These are phyloP conservation scores for Penicillium egyptiacum DNA, from an alignment of 495 filamentous ascomycete species.

Conservation along the genomic window DNA sequence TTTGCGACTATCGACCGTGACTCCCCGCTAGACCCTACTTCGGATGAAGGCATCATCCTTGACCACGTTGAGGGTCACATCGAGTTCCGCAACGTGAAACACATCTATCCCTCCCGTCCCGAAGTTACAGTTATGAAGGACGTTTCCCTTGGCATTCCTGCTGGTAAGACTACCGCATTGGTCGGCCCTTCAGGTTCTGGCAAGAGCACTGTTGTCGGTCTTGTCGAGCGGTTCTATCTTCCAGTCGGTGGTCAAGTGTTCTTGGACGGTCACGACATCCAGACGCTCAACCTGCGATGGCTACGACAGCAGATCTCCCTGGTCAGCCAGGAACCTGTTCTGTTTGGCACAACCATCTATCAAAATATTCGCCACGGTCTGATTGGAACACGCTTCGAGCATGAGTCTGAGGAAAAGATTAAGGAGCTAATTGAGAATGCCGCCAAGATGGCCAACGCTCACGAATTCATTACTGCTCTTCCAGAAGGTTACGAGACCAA, in stretches of 20 bases:
- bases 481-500: slow-evolving; percentile 92
- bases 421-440: slow-evolving; percentile 72
- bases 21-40: slow-evolving; percentile 83
- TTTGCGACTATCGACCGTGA: slow-evolving; percentile 85
- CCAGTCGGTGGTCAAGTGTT: slow-evolving; percentile 77
- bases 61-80: slow-evolving; percentile 73
- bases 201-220: slow-evolving; percentile 88
- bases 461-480: slow-evolving; percentile 81
- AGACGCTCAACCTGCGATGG: slow-evolving; percentile 83
- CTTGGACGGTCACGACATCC: slow-evolving; percentile 82
- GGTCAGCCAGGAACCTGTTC: slow-evolving; percentile 72
- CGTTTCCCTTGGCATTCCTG: slow-evolving; percentile 73
- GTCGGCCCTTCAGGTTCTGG: slow-evolving; percentile 86
- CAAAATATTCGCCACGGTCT: slow-evolving; percentile 85
- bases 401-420: slow-evolving; percentile 62
- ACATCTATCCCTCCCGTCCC: slow-evolving; percentile 90
- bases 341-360: slow-evolving; percentile 82
- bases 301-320: slow-evolving; percentile 87
- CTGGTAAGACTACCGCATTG: slow-evolving; percentile 84
- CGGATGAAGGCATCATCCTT: slow-evolving; percentile 66
- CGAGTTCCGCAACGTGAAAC: slow-evolving; percentile 79
- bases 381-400: slow-evolving; percentile 77
- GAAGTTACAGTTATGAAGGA: slow-evolving; percentile 85
- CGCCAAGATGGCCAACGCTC: slow-evolving; percentile 87
- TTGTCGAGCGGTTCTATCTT: slow-evolving; percentile 91